Evolutionary conservation across 495 filamentous ascomycete species (phyloP), one percentile per base, ranked within the genome.

Genomic region (Aspergillus sclerotioniger): DNA sequence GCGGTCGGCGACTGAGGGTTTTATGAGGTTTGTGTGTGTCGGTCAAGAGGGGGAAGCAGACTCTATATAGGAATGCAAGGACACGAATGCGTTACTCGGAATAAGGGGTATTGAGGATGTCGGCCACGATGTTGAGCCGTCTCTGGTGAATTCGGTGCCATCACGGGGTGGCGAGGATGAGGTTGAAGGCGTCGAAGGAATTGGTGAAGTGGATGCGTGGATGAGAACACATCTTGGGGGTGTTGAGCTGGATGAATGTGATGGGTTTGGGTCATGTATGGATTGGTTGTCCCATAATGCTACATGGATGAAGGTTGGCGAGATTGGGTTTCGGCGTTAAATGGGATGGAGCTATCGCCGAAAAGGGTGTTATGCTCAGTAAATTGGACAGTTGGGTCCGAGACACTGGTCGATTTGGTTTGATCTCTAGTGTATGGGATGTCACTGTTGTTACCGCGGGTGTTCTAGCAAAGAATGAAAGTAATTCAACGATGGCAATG

Each of bases 1-100:
- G 1, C 88, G 82, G 59, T 86, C 80, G 25, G 87, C 88, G 61
- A 90, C 87, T 90, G 50, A 13, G 29, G 43, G n/a, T n/a, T n/a
- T n/a, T n/a, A n/a, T 8, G 2, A 35, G 19, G 44, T 49, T 50
- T 49, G 8, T 13, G 16, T 19, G 45, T 21, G 21, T 49, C 16
- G n/a, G 31, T 15, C 31, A 3, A n/a, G 12, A 6, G 31, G 20
- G 33, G 32, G 31, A 31, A 1, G 35, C 31, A 13, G 41, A 39
- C 33, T 47, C 9, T 54, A 66, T 63, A 63, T 52, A 63, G 81
- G 41, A 86, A 80, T 25, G 84, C 84, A 1, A 87, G 72, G 58
- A 87, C 84, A 9, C 80, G 74, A 16, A 88, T 67, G 21, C 84
- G 68, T 45, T 82, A 76, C 37, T 87, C 84, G 0, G 79, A 75